Evolutionary conservation across 1,139 yeast genomes (phyloP), one percentile per base, ranked within the genome.

Genomic region (Hyphopichia burtonii): DNA sequence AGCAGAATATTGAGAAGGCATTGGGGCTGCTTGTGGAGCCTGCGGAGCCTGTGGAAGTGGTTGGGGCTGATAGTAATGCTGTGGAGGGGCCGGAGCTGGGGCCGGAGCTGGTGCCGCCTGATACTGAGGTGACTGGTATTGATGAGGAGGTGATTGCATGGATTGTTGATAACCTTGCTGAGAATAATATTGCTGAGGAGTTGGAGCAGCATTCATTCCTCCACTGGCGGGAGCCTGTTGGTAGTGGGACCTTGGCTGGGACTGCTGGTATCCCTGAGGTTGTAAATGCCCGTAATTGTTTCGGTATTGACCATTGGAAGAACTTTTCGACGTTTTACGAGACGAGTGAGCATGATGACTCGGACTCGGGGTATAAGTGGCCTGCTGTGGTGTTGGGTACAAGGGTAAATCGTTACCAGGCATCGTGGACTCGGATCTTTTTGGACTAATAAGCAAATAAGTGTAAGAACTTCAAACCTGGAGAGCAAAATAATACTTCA

Each of bases 381-480:
- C 74, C 56, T 72, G 76, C 43, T 68, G 73, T 1, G 78, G 78
- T 23, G 78, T 73, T 7, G 78, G 78, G 53, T 71, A 72, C 56
- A 65, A 58, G 22, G 78, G 78, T 48, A 73, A 61, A 34, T 72
- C 77, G 59, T 72, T 68, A 51, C 62, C 59, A 4, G 61, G 57
- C 63, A 59, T 61, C 31, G 7, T 25, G 12, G 11, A 11, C 28
- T 3, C 11, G 12, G 11, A 11, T 12, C 7, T 7, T 8, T 4
- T 25, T 25, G 11, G 28, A 25, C 11, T 25, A 11, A 25, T 25
- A 10, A 11, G 4, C 7, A 9, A 8, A 9, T n/a, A n/a, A n/a
- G 28, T 25, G 12, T 20, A 20, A 8, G 23, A 20, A 20, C 23
- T 20, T 20, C n/a, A n/a, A n/a, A n/a, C n/a, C n/a, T n/a, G n/a